A percentile compares a stretch with the other conserved stretches of the same genome.
These are phyloP conservation scores for Thelephora terrestris DNA, from an alignment of 1,284 basidiomycete genomes.

Conservation along the genomic window DNA sequence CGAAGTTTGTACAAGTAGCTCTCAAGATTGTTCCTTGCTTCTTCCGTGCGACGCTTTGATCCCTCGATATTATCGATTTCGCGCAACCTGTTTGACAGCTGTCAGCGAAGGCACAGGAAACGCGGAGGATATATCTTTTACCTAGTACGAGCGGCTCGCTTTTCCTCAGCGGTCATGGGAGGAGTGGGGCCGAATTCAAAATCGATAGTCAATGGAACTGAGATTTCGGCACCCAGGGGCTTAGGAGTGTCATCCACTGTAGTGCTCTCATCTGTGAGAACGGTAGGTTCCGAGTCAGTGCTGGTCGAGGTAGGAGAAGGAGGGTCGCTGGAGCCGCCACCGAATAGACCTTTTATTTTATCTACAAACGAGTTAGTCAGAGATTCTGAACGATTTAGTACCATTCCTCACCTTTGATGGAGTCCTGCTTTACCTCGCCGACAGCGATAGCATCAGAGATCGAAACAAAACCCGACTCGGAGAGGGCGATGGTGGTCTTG, in stretches of 20 bases:
- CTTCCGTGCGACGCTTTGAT: constrained; percentile 73
- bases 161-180: constrained; percentile 66
- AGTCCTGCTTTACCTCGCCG: constrained; percentile 71
- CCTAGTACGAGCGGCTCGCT: constrained; percentile 61
- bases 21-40: constrained; percentile 88
- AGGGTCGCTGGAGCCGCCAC: constrained; percentile 38
- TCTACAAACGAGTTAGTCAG: constrained; percentile 30
- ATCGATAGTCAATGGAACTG: constrained; percentile 55
- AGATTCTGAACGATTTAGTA: neutral
- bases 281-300: constrained; percentile 6
- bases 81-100: constrained; percentile 48
- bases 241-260: constrained; percentile 23
- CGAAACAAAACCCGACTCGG: constrained; percentile 76
- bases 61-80: constrained; percentile 72
- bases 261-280: constrained; percentile 9
- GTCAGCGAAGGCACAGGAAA: neutral
- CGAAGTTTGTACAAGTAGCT: constrained; percentile 86
- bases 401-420: constrained; percentile 47
- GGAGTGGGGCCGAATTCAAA: constrained; percentile 53
- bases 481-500: constrained; percentile 72
- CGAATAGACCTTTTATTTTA: constrained; percentile 81
- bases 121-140: constrained; percentile 26
- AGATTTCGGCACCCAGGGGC: constrained; percentile 25
- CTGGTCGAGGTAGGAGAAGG: constrained; percentile 13
- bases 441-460: constrained; percentile 68